Evolutionary conservation across 768 basidiomycete genomes (phyloP), one percentile per base, ranked within the genome.

Genomic region (Rhodotorula sphaerocarpa): DNA sequence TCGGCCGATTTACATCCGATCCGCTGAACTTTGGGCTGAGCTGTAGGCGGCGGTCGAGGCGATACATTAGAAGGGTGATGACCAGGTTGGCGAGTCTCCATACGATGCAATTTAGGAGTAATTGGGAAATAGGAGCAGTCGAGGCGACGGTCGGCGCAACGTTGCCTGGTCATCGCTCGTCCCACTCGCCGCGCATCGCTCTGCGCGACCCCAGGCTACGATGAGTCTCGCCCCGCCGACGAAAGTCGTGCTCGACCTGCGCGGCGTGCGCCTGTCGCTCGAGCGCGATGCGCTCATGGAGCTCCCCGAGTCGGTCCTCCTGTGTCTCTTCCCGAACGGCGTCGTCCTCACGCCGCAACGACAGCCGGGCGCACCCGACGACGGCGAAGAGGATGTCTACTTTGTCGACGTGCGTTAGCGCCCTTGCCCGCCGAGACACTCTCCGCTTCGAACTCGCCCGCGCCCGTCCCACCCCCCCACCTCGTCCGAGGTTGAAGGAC

Each of bases 251-350:
- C 84, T 99, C 70, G 95, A 97, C 78, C 82, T 99, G 42, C 84
- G 95, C 67, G 91, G 91, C 59, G 81, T 77, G 70, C 85, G 90
- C 65, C 92, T 97, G 78, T 85, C 88, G 63, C 90, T 99, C 47
- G 95, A 97, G 77, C 82, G 93, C 70, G 93, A 97, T 78, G 91
- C 88, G 10, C 86, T 99, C 74, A 95, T 97, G 91, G 90, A 92
- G 75, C 81, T 99, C 25, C 95, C 95, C 3, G 95, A 99, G 82
- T 90, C 88, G 23, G 90, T 99, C 50, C 80, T 97, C 56, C 79
- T 99, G 42, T 96, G 92, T 50, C 80, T 99, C 65, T 99, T 97
- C 74, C 95, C 95, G 15, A 97, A 97, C 73, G 95, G 93, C 25
- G 83, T 96, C 63, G 90, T 96, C 43, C 81, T 96, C 57, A 90